Conservation (phyloP, 1,139 yeast species). For the Pichia sp. region DNA sequence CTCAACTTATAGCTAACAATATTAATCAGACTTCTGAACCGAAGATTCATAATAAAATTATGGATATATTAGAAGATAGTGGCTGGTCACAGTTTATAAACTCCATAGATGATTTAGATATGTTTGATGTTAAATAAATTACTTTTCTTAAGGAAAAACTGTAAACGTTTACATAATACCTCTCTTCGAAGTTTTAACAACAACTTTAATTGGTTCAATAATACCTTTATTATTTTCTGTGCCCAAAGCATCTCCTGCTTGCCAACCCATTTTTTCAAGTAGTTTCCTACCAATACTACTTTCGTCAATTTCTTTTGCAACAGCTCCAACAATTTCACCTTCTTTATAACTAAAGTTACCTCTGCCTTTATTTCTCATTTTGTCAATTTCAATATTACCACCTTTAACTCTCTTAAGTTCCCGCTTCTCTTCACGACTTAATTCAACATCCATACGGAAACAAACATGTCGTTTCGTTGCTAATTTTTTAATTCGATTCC, state of each 20-base stretch:
- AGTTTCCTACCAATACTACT: conserved; percentile 77
- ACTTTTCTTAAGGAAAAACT: too few species aligned
- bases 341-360: conserved; percentile 41
- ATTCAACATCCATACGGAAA: conserved; percentile 54
- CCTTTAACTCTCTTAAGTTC: conserved; percentile 31
- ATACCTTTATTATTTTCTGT: conserved; percentile 67
- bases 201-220: conserved; percentile 75
- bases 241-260: conserved; percentile 80
- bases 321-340: conserved; percentile 85
- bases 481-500: conserved; percentile 43
- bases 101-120: conserved; percentile 24
- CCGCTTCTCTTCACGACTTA: conserved; percentile 38
- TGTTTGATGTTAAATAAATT: too few species aligned
- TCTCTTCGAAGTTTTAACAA: conserved; percentile 69
- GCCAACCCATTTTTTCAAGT: conserved; percentile 85
- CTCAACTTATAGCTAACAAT: neutral
- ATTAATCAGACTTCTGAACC: neutral
- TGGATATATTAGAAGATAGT: conserved; percentile 26
- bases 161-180: conserved; percentile 61
- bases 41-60: conserved; percentile 19
- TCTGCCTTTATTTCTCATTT: conserved; percentile 18
- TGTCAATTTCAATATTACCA: conserved; percentile 28
- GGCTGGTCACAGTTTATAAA: conserved; percentile 27
- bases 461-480: conserved; percentile 57
- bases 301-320: conserved; percentile 73